phyloP scores from a whole-genome alignment of 202 grass and related monocot genomes.

The Zizania palustris region DNA sequence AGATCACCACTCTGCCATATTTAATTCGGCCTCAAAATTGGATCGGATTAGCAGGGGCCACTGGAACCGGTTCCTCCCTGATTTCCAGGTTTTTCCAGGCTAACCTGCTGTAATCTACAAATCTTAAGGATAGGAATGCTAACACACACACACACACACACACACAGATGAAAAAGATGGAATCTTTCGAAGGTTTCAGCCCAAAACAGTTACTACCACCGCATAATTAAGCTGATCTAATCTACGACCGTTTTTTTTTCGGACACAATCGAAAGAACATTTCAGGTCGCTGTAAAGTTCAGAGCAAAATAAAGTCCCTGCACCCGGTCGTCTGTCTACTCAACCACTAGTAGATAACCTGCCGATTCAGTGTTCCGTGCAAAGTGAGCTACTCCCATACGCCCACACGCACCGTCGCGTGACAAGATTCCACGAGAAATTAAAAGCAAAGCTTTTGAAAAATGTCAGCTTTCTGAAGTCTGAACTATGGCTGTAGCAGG shows the following conservation, averaged over 20 bases:
- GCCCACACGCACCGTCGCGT: constrained; percentile 4
- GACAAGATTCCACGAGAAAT: constrained; percentile 6
- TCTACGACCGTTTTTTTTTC: not conserved
- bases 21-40: constrained; percentile 1
- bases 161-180: no score
- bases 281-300: not conserved
- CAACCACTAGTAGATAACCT: not conserved
- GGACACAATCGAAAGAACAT: not conserved
- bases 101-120: not conserved
- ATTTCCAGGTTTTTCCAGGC: not conserved
- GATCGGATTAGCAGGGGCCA: not conserved
- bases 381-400: not conserved
- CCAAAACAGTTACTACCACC: not conserved
- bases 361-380: no score
- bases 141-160: no score
- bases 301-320: not conserved
- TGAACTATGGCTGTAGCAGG: not conserved
- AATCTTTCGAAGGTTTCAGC: not conserved
- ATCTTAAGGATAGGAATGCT: constrained; percentile 10
- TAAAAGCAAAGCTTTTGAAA: not conserved
- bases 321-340: not conserved
- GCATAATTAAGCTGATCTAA: not conserved
- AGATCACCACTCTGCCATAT: not conserved
- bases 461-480: not conserved
- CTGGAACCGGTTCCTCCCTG: not conserved